Percentiles rank a stretch among this genome's conserved stretches.
phyloP scores from a whole-genome alignment of 768 basidiomycete species.

The Auriscalpium vulgare region DNA sequence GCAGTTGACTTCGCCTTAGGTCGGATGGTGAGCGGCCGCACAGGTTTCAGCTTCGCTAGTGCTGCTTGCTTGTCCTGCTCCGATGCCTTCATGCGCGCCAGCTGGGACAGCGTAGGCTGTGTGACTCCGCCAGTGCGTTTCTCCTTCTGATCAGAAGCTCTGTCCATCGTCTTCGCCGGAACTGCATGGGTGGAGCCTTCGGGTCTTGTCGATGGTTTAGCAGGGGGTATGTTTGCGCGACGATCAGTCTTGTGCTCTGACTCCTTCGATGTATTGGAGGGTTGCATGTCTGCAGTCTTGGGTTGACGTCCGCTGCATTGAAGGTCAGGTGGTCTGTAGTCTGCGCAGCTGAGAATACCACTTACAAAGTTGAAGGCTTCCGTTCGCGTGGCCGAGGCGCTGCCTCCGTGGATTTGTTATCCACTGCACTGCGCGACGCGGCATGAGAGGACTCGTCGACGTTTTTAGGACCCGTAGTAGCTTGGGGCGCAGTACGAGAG shows the following conservation, averaged over 20 bases:
- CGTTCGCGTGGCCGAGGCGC: too few relatives aligned
- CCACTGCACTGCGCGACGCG: too few relatives aligned
- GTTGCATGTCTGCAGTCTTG: neutral
- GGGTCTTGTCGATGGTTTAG: neutral
- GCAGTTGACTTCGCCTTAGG: conserved; percentile 1
- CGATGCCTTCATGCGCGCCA: conserved; percentile 14
- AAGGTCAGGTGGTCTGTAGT: too few relatives aligned
- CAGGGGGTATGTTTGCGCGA: neutral
- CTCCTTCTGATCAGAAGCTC: neutral
- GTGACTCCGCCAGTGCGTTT: conserved; percentile 10
- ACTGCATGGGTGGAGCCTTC: neutral
- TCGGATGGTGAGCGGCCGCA: conserved; percentile 3
- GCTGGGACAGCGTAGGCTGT: conserved; percentile 16
- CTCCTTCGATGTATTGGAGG: neutral
- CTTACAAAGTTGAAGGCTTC: too few relatives aligned
- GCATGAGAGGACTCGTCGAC: too few relatives aligned
- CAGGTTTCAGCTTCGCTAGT: neutral
- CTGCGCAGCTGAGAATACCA: too few relatives aligned
- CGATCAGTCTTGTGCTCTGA: neutral
- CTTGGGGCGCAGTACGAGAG: too few relatives aligned
- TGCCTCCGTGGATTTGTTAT: too few relatives aligned
- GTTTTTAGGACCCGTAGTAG: too few relatives aligned
- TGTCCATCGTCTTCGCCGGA: neutral
- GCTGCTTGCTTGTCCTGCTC: conserved; percentile 5
- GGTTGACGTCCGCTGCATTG: too few relatives aligned